These are phyloP conservation scores for Trichocladium uniseriatum DNA, from an alignment of 495 filamentous ascomycete species.

Conservation along the genomic window DNA sequence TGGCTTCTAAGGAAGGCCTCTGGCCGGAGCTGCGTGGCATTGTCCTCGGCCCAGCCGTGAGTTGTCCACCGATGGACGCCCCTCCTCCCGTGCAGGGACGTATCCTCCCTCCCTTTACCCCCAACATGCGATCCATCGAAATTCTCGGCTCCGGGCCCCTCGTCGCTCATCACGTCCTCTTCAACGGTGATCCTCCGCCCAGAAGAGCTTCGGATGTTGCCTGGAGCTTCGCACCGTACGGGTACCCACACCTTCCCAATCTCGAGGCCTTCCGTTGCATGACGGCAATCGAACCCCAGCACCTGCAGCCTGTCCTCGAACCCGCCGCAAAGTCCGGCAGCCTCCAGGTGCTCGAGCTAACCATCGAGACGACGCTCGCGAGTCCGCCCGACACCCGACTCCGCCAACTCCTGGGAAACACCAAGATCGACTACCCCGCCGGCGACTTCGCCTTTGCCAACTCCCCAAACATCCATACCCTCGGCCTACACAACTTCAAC, in stretches of 20 bases:
- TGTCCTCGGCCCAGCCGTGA: background rate
- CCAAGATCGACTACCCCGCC: background rate
- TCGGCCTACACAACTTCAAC: slow-evolving; percentile 24
- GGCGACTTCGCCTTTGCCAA: slow-evolving; percentile 8
- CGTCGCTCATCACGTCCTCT: slow-evolving; percentile 2
- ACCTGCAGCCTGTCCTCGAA: slow-evolving; percentile 5
- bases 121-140: slow-evolving; percentile 6
- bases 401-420: background rate
- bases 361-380: background rate
- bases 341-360: slow-evolving; percentile 19
- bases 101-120: slow-evolving; percentile 5
- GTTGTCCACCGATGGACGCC: background rate
- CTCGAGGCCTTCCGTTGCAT: slow-evolving; percentile 19
- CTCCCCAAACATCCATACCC: slow-evolving; percentile 11
- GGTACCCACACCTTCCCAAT: slow-evolving; percentile 3
- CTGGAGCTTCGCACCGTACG: background rate
- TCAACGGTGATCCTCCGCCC: too few species aligned
- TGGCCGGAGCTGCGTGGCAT: slow-evolving; percentile 6
- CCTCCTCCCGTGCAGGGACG: background rate
- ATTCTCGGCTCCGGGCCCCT: background rate
- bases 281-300: background rate
- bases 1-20: background rate
- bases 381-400: background rate
- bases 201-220: too few species aligned
- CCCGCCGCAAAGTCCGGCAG: slow-evolving; percentile 5